phyloP scores from a whole-genome alignment of 2,329 filamentous ascomycete genomes.

The Daldinia sp. region DNA sequence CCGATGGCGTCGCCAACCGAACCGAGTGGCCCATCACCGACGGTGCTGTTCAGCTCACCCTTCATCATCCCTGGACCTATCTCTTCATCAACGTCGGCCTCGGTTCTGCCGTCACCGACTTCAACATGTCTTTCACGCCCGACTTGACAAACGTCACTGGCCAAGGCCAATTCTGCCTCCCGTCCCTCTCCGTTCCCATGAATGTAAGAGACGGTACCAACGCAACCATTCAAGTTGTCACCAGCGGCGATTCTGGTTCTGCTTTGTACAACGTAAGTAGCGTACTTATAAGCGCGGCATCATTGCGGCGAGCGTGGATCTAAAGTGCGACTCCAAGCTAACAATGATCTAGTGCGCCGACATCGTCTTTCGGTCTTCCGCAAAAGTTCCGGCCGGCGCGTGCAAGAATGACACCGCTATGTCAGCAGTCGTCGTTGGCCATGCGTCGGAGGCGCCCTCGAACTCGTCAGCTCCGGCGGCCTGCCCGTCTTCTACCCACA shows the following conservation, averaged over 20 bases:
- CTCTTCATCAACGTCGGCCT: constrained; percentile 63
- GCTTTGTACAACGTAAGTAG: constrained; percentile 71
- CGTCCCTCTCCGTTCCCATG: constrained; percentile 62
- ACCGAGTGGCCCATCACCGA: constrained; percentile 64
- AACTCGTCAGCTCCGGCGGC: neutral
- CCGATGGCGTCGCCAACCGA: constrained; percentile 53
- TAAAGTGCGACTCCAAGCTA: neutral
- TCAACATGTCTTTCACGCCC: constrained; percentile 73
- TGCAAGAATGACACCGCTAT: constrained; percentile 69
- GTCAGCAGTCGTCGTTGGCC: constrained; percentile 49
- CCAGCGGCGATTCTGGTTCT: constrained; percentile 63
- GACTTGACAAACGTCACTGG: constrained; percentile 66
- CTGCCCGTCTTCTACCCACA: constrained; percentile 2
- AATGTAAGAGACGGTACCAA: constrained; percentile 65
- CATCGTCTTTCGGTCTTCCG: constrained; percentile 68
- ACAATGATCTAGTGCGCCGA: constrained; percentile 69
- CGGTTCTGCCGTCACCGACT: constrained; percentile 60
- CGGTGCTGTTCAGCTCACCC: constrained; percentile 57
- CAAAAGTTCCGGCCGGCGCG: constrained; percentile 55
- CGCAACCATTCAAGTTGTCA: constrained; percentile 75
- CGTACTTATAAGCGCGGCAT: constrained; percentile 21
- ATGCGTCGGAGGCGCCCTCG: constrained; percentile 14
- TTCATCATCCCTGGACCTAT: constrained; percentile 62
- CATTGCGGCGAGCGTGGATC: neutral
- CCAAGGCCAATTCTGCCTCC: constrained; percentile 72